These are phyloP conservation scores for Geotrichum candidum DNA, from an alignment of 1,139 yeast species.

Conservation along the genomic window DNA sequence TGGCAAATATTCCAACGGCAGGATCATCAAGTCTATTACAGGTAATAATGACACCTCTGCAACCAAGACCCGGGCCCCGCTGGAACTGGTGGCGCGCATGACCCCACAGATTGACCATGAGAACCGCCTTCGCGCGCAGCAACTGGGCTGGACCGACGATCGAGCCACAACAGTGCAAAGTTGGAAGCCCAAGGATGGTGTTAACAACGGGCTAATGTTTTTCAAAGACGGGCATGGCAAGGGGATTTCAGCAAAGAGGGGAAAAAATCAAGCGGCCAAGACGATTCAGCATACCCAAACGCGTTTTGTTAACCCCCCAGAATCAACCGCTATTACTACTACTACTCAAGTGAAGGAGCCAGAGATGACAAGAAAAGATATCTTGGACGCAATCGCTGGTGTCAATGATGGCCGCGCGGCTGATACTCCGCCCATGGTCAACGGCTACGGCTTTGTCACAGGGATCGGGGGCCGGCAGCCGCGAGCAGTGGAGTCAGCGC, in stretches of 20 bases:
- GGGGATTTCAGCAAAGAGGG: conserved; percentile 9
- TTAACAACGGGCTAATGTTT: conserved; percentile 27
- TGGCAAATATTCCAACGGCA: not conserved
- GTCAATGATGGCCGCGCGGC: not conserved
- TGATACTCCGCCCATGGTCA: conserved; percentile 6
- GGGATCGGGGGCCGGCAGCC: not conserved
- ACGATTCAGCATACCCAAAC: conserved; percentile 23
- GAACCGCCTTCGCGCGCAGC: conserved; percentile 7
- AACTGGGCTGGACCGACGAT: conserved; percentile 19
- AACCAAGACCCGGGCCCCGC: not conserved
- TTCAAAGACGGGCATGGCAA: conserved; percentile 18
- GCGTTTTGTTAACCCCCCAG: conserved; percentile 3
- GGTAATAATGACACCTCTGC: not conserved
- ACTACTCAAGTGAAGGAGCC: not conserved
- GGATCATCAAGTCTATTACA: not conserved
- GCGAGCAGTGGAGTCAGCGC: not conserved
- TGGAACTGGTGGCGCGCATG: conserved; percentile 9
- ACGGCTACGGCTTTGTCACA: conserved; percentile 22
- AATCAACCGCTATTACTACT: not conserved
- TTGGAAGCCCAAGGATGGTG: conserved; percentile 15
- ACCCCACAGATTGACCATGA: conserved; percentile 13
- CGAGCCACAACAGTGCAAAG: conserved; percentile 16
- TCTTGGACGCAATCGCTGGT: not conserved
- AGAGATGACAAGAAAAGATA: not conserved
- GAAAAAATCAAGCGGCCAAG: conserved; percentile 15